These are phyloP conservation scores for Bipolaris victoriae DNA, from an alignment of 2,329 filamentous ascomycete genomes.

Conservation along the genomic window DNA sequence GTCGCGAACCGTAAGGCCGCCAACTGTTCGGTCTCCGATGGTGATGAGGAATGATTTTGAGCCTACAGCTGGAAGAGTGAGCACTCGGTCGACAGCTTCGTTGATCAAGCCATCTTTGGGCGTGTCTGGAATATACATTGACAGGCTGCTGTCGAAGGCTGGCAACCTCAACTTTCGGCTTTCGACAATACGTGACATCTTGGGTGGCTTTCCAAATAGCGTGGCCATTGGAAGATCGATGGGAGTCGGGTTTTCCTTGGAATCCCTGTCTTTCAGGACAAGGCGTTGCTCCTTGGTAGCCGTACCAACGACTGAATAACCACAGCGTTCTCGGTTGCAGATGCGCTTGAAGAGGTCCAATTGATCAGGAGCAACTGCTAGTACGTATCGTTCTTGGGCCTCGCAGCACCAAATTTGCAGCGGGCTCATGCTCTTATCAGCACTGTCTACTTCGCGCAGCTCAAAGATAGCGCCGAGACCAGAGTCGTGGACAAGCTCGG, in stretches of 20 bases:
- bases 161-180: constrained; percentile 71
- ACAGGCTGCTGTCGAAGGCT: constrained; percentile 76
- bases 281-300: constrained; percentile 76
- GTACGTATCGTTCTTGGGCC: constrained; percentile 93
- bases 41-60: constrained; percentile 98
- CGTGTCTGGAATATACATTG: constrained; percentile 66
- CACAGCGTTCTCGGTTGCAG: constrained; percentile 81
- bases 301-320: constrained; percentile 87
- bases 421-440: constrained; percentile 90
- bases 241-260: constrained; percentile 72
- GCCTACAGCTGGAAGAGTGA: constrained; percentile 87
- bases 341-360: constrained; percentile 76
- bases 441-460: constrained; percentile 89
- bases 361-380: constrained; percentile 81
- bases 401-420: constrained; percentile 98
- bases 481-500: constrained; percentile 90
- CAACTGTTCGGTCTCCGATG: constrained; percentile 90
- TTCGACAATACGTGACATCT: constrained; percentile 75
- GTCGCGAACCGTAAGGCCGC: constrained; percentile 84
- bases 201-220: constrained; percentile 86
- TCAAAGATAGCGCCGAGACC: constrained; percentile 91
- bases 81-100: constrained; percentile 80
- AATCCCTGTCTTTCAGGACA: constrained; percentile 81
- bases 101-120: constrained; percentile 60
- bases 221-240: constrained; percentile 90